Percentiles rank a stretch among this genome's conserved stretches.
phyloP scores from a whole-genome alignment of 495 filamentous ascomycete species.

The Talaromyces proteolyticus region DNA sequence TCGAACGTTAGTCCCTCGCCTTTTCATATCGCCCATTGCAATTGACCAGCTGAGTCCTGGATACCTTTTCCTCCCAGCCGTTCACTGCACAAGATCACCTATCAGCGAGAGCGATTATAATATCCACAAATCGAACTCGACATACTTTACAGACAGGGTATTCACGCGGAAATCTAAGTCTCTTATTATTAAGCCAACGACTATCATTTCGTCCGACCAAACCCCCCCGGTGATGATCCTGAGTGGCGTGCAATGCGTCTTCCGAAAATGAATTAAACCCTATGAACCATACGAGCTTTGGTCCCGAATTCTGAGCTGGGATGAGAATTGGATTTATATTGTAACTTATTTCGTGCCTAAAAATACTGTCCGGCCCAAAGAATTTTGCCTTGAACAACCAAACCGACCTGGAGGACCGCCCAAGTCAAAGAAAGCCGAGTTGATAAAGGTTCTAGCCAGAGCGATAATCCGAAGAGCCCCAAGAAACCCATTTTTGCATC shows the following conservation, averaged over 20 bases:
- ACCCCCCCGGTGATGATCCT: slow-evolving; percentile 48
- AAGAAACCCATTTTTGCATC: too few relatives aligned
- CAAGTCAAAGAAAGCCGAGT: too few relatives aligned
- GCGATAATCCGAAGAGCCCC: too few relatives aligned
- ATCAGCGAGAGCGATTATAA: slow-evolving; percentile 76
- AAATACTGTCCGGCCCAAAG: too few relatives aligned
- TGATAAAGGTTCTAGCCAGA: too few relatives aligned
- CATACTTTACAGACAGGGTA: slow-evolving; percentile 80
- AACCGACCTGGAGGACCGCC: too few relatives aligned
- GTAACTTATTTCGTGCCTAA: slow-evolving; percentile 54
- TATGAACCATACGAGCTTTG: slow-evolving; percentile 68
- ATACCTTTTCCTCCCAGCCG: slow-evolving; percentile 39
- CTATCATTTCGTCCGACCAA: neutral
- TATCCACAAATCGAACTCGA: slow-evolving; percentile 78
- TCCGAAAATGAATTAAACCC: slow-evolving; percentile 64
- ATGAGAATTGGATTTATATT: slow-evolving; percentile 65
- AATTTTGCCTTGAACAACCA: too few relatives aligned
- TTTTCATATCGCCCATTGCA: neutral
- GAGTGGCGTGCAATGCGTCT: slow-evolving; percentile 60
- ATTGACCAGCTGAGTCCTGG: neutral
- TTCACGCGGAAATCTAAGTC: slow-evolving; percentile 58
- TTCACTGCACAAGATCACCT: slow-evolving; percentile 33
- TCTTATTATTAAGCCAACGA: slow-evolving; percentile 37
- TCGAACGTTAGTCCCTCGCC: neutral
- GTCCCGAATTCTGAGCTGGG: slow-evolving; percentile 65